Base-by-base conservation (phyloP, 805 yeast genomes). In the Candida dajiaensis region DNA sequence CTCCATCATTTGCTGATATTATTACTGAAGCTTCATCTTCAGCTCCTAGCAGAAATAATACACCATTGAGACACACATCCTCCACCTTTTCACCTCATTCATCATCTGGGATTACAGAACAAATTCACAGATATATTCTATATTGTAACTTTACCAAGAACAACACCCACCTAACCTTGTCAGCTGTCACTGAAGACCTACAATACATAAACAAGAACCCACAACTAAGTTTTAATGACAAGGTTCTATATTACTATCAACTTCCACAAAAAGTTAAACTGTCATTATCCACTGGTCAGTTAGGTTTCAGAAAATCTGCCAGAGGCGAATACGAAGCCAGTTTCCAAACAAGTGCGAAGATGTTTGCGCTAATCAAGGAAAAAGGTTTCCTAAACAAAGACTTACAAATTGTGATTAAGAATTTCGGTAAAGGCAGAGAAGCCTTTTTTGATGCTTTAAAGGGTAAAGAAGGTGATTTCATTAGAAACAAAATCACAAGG, bases 311-410 rank as follows among this genome's bases (percentile, higher is more conserved):
- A 59, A 89, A 89, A 59, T 79, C 94, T 16, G 89, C 89, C 47
- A 81, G 97, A 67, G 88, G 95, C 42, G 96, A 89, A 65, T 88
- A 87, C 60, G 99, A 92, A 67, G 97, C 96, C 1, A 85, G 85
- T 13, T 90, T 84, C 72, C 97, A 89, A 64, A 83, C 92, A 10
- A 71, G 89, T 15, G 71, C 89, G 4, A 78, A 77, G 52, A 73
- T 87, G 68, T 89, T 92, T 66, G 75, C 81, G 51, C 64, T 74
- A 53, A 85, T 92, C 62, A 80, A 79, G 66, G 85, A 81, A 61
- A 76, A 72, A 52, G 76, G 74, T 33, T 69, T 74, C 47, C 62
- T 81, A 41, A 76, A 76, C 38, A 78, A 78, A 52, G 76, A 81
- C 52, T 70, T 92, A 23, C 97, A 92, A 65, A 65, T 92, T 39